Conservation (phyloP, 169 alveolate species). For the Amoebophrya sp. region DNA sequence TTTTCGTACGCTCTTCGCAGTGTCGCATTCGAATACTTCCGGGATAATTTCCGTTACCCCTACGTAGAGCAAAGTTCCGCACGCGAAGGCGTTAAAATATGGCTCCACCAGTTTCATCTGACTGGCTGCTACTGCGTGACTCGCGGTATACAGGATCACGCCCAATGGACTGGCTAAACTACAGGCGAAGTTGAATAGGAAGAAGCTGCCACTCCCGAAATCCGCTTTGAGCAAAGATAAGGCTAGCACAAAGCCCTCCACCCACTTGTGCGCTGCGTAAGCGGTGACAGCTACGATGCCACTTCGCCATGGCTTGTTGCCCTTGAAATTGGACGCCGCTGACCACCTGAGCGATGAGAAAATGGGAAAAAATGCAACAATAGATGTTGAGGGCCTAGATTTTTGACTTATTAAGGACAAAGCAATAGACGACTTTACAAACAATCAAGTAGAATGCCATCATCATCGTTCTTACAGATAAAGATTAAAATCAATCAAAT, state of each 20-base stretch:
- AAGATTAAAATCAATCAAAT: too few relatives aligned
- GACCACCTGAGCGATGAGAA: too few relatives aligned
- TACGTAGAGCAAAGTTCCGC: slow-evolving; percentile 4
- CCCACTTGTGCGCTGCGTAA: slow-evolving; percentile 1
- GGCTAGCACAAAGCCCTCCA: background rate
- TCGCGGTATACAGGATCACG: background rate
- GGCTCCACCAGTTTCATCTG: background rate
- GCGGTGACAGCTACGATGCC: background rate
- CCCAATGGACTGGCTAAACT: background rate
- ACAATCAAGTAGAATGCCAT: too few relatives aligned
- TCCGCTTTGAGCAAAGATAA: background rate
- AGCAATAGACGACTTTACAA: too few relatives aligned
- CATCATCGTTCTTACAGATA: too few relatives aligned
- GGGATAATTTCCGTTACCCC: background rate
- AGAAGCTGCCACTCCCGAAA: background rate
- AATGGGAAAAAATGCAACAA: too few relatives aligned
- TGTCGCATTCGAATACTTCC: slow-evolving; percentile 2
- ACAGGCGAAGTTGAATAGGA: background rate
- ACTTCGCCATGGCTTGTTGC: background rate
- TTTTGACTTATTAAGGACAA: too few relatives aligned
- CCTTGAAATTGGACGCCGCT: background rate
- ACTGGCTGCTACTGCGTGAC: background rate
- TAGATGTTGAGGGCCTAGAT: too few relatives aligned
- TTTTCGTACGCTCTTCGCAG: background rate
- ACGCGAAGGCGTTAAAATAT: background rate